phyloP scores from a whole-genome alignment of 805 yeast genomes.

The Yamadazyma sp. region DNA sequence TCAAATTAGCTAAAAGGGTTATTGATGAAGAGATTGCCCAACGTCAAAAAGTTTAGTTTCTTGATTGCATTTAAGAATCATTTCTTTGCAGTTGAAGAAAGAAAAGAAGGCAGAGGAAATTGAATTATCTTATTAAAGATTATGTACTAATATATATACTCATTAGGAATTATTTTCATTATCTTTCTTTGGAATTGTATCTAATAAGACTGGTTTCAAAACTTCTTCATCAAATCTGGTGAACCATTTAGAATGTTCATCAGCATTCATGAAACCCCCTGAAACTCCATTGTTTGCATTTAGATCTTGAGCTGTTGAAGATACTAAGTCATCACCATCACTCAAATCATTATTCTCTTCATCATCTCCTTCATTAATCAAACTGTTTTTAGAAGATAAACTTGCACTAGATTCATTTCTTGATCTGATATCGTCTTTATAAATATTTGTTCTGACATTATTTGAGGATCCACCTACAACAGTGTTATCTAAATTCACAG shows the following conservation, averaged over 20 bases:
- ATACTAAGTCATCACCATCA: constrained; percentile 1
- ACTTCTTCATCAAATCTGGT: constrained; percentile 91
- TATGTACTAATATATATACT: not conserved
- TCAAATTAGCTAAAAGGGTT: constrained; percentile 69
- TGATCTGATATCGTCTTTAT: constrained; percentile 24
- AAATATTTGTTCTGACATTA: constrained; percentile 6
- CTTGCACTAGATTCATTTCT: constrained; percentile 29
- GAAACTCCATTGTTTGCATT: constrained; percentile 28
- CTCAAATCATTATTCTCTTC: constrained; percentile 19
- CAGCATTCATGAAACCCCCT: constrained; percentile 47
- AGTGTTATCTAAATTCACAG: not conserved
- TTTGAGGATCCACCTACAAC: constrained; percentile 1
- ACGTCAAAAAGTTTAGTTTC: constrained; percentile 24
- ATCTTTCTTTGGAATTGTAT: constrained; percentile 39
- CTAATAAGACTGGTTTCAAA: constrained; percentile 85
- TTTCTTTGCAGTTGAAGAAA: no score
- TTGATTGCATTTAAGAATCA: no score
- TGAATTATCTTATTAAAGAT: no score
- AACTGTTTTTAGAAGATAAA: constrained; percentile 19
- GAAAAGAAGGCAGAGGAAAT: no score
- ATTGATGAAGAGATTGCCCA: constrained; percentile 57
- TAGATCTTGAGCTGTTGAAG: not conserved
- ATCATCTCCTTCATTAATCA: constrained; percentile 16
- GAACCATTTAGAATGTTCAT: constrained; percentile 88
- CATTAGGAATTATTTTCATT: constrained; percentile 6